Percentiles rank a stretch among this genome's conserved stretches.
phyloP scores from a whole-genome alignment of 1,139 yeast genomes.

The Saccharomyces hybrid region DNA sequence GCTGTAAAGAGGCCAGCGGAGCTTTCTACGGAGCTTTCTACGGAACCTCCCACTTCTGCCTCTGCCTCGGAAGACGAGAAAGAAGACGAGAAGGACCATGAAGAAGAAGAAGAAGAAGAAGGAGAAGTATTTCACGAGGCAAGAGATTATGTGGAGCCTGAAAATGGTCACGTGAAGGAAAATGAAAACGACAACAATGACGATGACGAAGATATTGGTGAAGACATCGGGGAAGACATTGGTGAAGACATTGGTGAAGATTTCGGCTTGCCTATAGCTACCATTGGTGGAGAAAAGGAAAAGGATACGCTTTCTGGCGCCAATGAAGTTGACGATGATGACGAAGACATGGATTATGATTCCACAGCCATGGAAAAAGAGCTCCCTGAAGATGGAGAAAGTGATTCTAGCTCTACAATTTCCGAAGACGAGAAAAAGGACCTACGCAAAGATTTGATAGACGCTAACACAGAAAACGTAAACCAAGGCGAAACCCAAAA shows the following conservation, averaged over 20 bases:
- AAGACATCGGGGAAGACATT: constrained; percentile 23
- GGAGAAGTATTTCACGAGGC: constrained; percentile 30
- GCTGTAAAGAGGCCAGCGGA: constrained; percentile 9
- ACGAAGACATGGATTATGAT: constrained; percentile 9
- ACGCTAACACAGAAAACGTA: constrained; percentile 5
- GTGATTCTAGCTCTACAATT: constrained; percentile 1
- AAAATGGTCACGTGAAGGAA: constrained; percentile 10
- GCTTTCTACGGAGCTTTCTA: constrained; percentile 4
- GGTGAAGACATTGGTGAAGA: constrained; percentile 22
- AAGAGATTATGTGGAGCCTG: constrained; percentile 19
- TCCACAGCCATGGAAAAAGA: constrained; percentile 9
- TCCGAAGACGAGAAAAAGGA: constrained; percentile 7
- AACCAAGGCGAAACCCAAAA: constrained; percentile 4
- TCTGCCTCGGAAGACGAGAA: constrained; percentile 5
- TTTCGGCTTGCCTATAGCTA: constrained; percentile 3
- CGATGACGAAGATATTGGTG: constrained; percentile 7
- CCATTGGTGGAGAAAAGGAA: constrained; percentile 4
- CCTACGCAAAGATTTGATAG: constrained; percentile 7
- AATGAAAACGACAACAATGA: neutral
- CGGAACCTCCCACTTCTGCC: constrained; percentile 10
- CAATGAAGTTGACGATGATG: constrained; percentile 25
- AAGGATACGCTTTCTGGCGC: neutral
- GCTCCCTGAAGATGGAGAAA: constrained; percentile 12
- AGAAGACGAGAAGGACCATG: constrained; percentile 9
- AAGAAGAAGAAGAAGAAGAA: constrained; percentile 9